Conservation (phyloP, 805 yeast genomes). For the Saccharomycopsis fibuligera region DNA sequence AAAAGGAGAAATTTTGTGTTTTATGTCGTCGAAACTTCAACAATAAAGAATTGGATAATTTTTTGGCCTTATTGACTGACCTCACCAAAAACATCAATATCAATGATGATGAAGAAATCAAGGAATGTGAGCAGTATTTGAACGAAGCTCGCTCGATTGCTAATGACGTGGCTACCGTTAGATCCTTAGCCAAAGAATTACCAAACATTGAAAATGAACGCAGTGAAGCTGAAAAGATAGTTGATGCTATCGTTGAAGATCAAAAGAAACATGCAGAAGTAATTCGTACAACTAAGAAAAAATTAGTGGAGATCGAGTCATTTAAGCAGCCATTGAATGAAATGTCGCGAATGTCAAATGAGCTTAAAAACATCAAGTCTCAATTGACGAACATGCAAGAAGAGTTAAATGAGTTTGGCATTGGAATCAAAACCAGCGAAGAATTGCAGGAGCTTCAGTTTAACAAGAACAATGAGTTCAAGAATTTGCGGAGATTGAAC, state of each 20-base stretch:
- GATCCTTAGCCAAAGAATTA: conserved; percentile 13
- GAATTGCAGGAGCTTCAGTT: conserved; percentile 42
- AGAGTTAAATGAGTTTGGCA: conserved; percentile 30
- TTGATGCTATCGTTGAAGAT: conserved; percentile 5
- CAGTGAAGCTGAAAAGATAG: conserved; percentile 19
- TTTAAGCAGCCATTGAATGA: conserved; percentile 31
- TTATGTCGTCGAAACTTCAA: conserved; percentile 68
- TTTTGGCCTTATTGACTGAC: conserved; percentile 18
- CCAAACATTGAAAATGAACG: conserved; percentile 18
- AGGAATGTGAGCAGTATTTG: conserved; percentile 27
- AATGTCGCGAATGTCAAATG: conserved; percentile 30
- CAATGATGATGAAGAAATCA: conserved; percentile 23
- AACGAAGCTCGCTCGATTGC: conserved; percentile 15
- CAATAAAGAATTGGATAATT: conserved; percentile 22
- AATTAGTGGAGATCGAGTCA: conserved; percentile 5
- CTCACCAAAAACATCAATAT: conserved; percentile 13
- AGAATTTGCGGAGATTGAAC: conserved; percentile 32
- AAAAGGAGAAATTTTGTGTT: conserved; percentile 51
- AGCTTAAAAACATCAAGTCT: conserved; percentile 25
- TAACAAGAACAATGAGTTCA: conserved; percentile 34
- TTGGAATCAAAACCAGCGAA: conserved; percentile 29
- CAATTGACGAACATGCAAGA: conserved; percentile 29
- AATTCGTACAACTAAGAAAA: conserved; percentile 1
- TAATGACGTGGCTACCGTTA: conserved; percentile 6
- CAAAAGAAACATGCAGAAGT: conserved; percentile 13